Evolutionary conservation across 352 stramenopile genomes (phyloP).

Genomic region (Globisporangium radiosum): DNA sequence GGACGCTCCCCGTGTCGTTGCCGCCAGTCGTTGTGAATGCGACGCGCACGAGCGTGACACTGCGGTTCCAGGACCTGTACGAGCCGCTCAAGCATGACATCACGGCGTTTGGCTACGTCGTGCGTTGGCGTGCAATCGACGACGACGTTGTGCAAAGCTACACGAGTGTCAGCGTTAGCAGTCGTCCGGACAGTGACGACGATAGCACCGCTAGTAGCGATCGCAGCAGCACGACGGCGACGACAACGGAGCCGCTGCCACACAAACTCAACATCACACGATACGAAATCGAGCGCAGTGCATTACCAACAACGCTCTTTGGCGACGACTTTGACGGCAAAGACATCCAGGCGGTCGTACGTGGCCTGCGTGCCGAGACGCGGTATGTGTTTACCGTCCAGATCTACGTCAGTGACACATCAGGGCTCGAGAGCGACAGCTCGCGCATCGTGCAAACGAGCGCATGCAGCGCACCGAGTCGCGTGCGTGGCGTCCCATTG

Average conservation of each 20-base stretch:
- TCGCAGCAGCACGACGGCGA: no score
- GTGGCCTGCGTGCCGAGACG: constrained; percentile 42
- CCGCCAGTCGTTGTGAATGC: constrained; percentile 55
- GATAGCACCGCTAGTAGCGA: background rate
- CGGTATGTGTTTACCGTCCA: constrained; percentile 68
- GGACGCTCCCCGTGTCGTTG: constrained; percentile 62
- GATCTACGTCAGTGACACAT: constrained; percentile 50
- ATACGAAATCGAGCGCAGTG: constrained; percentile 43
- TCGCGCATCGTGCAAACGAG: constrained; percentile 39
- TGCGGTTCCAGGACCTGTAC: constrained; percentile 76
- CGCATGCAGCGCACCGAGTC: constrained; percentile 28
- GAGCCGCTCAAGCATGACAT: constrained; percentile 55
- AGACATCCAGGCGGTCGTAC: constrained; percentile 55
- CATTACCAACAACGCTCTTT: constrained; percentile 57
- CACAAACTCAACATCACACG: constrained; percentile 49
- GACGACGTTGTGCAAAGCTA: background rate
- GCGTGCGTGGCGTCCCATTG: constrained; percentile 32
- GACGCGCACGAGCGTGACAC: constrained; percentile 36
- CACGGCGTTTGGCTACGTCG: constrained; percentile 58
- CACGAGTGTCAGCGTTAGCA: no score
- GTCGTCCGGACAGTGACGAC: background rate
- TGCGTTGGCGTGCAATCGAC: constrained; percentile 38
- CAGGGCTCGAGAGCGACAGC: constrained; percentile 42
- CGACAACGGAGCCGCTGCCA: background rate
- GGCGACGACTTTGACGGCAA: constrained; percentile 75